phyloP scores from a whole-genome alignment of 139 green algal species.

The Yamagishiella unicocca region DNA sequence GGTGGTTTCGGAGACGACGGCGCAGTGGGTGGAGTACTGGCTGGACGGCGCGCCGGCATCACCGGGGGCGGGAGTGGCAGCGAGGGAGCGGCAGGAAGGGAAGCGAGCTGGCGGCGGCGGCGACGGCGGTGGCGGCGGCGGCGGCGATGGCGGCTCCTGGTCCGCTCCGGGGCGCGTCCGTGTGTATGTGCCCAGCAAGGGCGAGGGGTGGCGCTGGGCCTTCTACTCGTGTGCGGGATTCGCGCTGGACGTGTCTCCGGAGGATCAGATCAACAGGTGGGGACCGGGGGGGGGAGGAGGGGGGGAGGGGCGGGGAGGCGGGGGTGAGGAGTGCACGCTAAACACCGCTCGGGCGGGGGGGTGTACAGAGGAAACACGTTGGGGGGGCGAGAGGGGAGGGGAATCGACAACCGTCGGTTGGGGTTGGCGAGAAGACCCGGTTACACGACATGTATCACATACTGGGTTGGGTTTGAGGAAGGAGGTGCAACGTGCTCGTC shows the following conservation, averaged over 20 bases:
- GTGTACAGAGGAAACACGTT: neutral
- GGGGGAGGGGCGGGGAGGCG: neutral
- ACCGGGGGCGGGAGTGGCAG: neutral
- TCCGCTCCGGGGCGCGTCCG: too few relatives aligned
- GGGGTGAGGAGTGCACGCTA: too few relatives aligned
- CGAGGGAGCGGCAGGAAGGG: too few relatives aligned
- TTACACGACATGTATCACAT: too few relatives aligned
- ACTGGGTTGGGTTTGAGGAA: too few relatives aligned
- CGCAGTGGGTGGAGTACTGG: constrained; percentile 29
- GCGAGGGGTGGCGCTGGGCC: constrained; percentile 22
- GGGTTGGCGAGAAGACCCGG: too few relatives aligned
- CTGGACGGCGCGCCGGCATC: too few relatives aligned
- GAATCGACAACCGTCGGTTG: too few relatives aligned
- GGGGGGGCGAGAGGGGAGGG: too few relatives aligned
- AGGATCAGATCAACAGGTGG: neutral
- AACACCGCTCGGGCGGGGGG: too few relatives aligned
- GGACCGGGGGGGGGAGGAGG: neutral
- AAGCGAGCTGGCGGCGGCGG: neutral
- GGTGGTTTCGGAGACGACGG: neutral
- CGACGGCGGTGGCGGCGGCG: neutral
- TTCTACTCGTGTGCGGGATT: constrained; percentile 37
- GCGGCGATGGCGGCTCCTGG: neutral
- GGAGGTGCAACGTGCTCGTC: too few relatives aligned
- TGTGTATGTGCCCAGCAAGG: neutral
- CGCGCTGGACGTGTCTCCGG: neutral